Percentiles rank a stretch among this genome's conserved stretches.
These are phyloP conservation scores for Linaria vulgaris DNA, from an alignment of 257 asterid genomes.

Conservation along the genomic window DNA sequence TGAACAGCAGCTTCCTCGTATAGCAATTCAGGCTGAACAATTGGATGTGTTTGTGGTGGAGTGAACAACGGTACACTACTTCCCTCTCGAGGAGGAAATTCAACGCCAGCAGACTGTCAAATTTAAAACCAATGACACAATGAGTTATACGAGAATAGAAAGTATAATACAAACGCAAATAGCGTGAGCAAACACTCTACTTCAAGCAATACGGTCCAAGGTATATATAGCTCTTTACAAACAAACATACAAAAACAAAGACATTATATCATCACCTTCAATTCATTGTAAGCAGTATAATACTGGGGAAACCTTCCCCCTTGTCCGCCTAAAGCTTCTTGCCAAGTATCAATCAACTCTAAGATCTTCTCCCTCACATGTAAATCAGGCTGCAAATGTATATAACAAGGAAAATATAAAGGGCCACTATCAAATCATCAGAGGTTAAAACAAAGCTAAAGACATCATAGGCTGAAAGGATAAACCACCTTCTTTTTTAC, in stretches of 20 bases:
- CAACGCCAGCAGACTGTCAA: constrained; percentile 80
- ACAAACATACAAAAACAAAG: constrained; percentile 3
- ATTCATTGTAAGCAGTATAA: constrained; percentile 83
- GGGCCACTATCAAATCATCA: background rate
- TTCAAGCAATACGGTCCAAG: background rate
- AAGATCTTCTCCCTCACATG: constrained; percentile 95
- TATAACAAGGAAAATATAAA: constrained; percentile 15
- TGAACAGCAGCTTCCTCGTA: constrained; percentile 94
- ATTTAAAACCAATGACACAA: constrained; percentile 18
- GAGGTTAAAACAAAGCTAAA: background rate
- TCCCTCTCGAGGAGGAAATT: constrained; percentile 90
- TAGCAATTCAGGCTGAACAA: constrained; percentile 47
- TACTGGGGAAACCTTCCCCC: constrained; percentile 88
- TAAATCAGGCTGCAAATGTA: constrained; percentile 77
- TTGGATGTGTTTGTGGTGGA: constrained; percentile 89
- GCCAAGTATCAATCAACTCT: constrained; percentile 86
- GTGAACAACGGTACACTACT: constrained; percentile 84
- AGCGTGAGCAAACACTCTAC: background rate
- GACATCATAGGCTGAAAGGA: constrained; percentile 5
- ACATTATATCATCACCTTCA: constrained; percentile 52
- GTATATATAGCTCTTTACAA: background rate
- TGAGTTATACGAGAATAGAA: too few species aligned
- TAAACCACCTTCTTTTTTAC: constrained; percentile 79
- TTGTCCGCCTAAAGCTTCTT: constrained; percentile 91
- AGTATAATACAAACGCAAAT: too few species aligned